phyloP scores from a whole-genome alignment of 352 stramenopile species.

The Salisapilia sapeloensis region DNA sequence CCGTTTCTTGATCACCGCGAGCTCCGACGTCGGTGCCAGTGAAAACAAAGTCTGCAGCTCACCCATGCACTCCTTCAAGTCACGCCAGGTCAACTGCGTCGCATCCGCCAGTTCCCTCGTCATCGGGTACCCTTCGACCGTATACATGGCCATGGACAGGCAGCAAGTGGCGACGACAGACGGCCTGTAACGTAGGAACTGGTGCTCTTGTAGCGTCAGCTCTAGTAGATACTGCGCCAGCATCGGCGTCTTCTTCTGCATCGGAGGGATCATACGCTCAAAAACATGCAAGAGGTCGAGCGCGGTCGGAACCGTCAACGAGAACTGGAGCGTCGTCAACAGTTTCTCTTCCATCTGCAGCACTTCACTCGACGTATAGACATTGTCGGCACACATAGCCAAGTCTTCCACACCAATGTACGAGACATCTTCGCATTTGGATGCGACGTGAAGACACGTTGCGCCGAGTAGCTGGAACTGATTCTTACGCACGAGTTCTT shows the following conservation, averaged over 20 bases:
- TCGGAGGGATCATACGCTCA: constrained; percentile 70
- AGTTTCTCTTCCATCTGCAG: constrained; percentile 85
- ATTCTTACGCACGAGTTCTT: constrained; percentile 80
- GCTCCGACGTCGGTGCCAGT: constrained; percentile 59
- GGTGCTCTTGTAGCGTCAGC: constrained; percentile 75
- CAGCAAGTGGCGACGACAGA: constrained; percentile 76
- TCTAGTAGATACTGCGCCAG: constrained; percentile 82
- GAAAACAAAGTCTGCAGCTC: constrained; percentile 72
- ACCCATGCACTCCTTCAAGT: constrained; percentile 70
- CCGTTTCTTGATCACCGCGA: constrained; percentile 79
- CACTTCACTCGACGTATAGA: constrained; percentile 80
- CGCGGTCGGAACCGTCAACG: constrained; percentile 77
- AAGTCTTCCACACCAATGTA: constrained; percentile 87
- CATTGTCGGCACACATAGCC: constrained; percentile 83
- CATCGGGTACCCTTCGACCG: constrained; percentile 67
- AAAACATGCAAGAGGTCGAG: constrained; percentile 85
- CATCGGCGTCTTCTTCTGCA: constrained; percentile 74
- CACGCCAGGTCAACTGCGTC: constrained; percentile 51
- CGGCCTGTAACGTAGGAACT: constrained; percentile 73
- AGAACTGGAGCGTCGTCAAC: constrained; percentile 86
- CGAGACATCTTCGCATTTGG: constrained; percentile 85
- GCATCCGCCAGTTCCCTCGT: constrained; percentile 70
- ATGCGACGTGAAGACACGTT: constrained; percentile 81
- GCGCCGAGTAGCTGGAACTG: constrained; percentile 81
- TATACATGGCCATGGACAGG: constrained; percentile 77